A percentile compares a stretch with the other conserved stretches of the same genome.
Evolutionary conservation across 305 asterid genomes (phyloP).

Genomic region (Fraxinus sp.): DNA sequence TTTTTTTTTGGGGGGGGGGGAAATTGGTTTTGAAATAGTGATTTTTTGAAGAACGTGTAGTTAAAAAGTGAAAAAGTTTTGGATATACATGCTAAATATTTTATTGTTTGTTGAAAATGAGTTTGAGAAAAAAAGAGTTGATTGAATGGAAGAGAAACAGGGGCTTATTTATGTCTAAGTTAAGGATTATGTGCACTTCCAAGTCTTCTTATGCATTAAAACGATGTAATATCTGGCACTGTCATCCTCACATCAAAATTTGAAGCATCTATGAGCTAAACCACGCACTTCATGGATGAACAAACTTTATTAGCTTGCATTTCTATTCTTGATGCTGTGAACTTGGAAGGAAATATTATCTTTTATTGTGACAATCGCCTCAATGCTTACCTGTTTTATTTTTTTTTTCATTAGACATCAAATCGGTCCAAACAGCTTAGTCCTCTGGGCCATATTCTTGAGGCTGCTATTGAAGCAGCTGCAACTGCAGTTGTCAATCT

Average conservation of each 20-base stretch:
- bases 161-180: not conserved
- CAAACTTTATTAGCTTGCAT: slow-evolving; percentile 18
- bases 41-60: too few relatives aligned
- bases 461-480: slow-evolving; percentile 90
- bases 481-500: slow-evolving; percentile 63
- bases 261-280: slow-evolving; percentile 2
- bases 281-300: not conserved
- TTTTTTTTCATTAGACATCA: slow-evolving; percentile 44
- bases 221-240: slow-evolving; percentile 1
- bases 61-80: too few relatives aligned
- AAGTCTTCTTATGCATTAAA: not conserved
- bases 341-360: not conserved
- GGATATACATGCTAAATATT: too few relatives aligned
- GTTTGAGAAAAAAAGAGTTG: too few relatives aligned
- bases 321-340: slow-evolving; percentile 20
- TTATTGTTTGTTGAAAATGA: too few relatives aligned
- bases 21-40: too few relatives aligned
- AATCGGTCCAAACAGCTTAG: slow-evolving; percentile 66
- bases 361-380: slow-evolving; percentile 5
- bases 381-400: slow-evolving; percentile 27
- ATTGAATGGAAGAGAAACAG: too few relatives aligned
- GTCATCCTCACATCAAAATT: not conserved
- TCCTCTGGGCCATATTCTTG: slow-evolving; percentile 65
- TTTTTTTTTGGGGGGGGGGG: too few relatives aligned
- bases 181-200: not conserved